Evolutionary conservation across 805 yeast species (phyloP), one percentile per base, ranked within the genome.

Genomic region (Saccharomycopsis guyanensis): DNA sequence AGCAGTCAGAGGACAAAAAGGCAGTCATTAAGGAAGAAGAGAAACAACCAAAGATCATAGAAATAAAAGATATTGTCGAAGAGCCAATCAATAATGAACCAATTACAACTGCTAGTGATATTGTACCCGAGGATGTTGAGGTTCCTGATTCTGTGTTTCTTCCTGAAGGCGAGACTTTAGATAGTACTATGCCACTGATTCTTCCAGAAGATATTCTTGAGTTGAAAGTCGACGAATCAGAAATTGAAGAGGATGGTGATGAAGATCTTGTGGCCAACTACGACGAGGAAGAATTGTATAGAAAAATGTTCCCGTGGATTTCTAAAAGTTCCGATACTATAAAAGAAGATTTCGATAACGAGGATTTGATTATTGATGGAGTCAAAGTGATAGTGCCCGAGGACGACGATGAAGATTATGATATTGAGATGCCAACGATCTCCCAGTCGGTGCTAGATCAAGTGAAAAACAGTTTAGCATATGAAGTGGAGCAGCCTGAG

Each of bases 271-370:
- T 38, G 13, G 6, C 10, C 20, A 40, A 25, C 15, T 46, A 24
- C 31, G 49, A 50, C 29, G 53, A 47, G 29, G 51, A 50, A 5
- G 49, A 47, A 20, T 20, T 50, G 13, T 50, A 47, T 32, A 27
- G 44, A 19, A 33, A 49, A 27, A 48, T 50, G 1, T 50, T 50
- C 27, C 53, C 52, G 12, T 50, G 53, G 53, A 15, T 50, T 6
- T 37, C 31, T 32, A 20, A 32, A 12, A 35, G 32, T 12, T 22
- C 27, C 19, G 43, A 39, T 2, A 23, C 16, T 23, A 19, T 24
- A n/a, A 18, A 38, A n/a, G 31, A 34, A 27, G 41, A 35, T 16
- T 24, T 3, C 18, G 49, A 39, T 10, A 10, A 25, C 3, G 40
- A 41, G 15, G 41, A 37, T 13, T 36, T 34, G 5, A 3, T 22